These are phyloP conservation scores for Scutellaria baicalensis DNA, from an alignment of 257 asterid species.

Conservation along the genomic window DNA sequence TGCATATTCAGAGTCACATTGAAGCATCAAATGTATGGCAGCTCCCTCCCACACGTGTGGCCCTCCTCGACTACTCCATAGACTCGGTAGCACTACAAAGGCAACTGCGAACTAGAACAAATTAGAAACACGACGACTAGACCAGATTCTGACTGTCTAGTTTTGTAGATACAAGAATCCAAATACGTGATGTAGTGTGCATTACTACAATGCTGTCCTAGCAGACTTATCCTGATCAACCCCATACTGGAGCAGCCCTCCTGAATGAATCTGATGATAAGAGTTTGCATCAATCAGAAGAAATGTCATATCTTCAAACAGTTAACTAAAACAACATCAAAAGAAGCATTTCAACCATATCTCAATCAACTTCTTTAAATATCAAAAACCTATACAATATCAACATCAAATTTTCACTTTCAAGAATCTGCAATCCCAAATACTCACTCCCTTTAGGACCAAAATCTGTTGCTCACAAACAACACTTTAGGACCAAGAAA, in stretches of 20 bases:
- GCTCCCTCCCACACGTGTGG: constrained; percentile 19
- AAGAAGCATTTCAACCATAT: background rate
- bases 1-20: constrained; percentile 23
- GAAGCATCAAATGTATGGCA: constrained; percentile 30
- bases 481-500: background rate
- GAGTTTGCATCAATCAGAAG: constrained; percentile 4
- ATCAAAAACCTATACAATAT: background rate
- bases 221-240: constrained; percentile 25
- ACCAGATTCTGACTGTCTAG: constrained; percentile 27
- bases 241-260: constrained; percentile 21
- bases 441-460: no score
- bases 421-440: no score
- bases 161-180: constrained; percentile 35
- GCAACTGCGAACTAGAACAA: constrained; percentile 38
- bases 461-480: no score
- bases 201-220: constrained; percentile 33
- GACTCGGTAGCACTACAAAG: constrained; percentile 32
- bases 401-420: background rate
- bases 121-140: constrained; percentile 26
- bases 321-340: background rate
- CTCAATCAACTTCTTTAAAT: constrained; percentile 2
- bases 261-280: constrained; percentile 29
- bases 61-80: constrained; percentile 20
- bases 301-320: no score
- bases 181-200: constrained; percentile 35